Conservation (phyloP, 2,329 filamentous ascomycete genomes). For the Hypoxylon sp. region DNA sequence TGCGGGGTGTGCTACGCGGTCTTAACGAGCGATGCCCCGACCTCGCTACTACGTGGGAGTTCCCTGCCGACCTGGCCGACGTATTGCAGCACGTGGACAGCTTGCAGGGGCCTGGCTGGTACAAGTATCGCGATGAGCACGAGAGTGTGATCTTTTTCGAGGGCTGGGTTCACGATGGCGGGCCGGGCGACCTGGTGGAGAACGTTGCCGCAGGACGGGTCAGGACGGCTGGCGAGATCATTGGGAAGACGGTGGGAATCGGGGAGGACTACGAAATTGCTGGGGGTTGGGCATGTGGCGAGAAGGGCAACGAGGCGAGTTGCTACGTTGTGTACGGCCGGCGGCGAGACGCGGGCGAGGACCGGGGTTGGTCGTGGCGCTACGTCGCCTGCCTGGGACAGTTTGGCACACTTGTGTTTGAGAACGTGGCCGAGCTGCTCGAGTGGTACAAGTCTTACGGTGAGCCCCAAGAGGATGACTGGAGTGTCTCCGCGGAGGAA, state of each 20-base stretch:
- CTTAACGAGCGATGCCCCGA: conserved; percentile 1
- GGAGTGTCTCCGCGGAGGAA: conserved; percentile 1
- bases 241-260: background rate
- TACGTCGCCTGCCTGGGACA: conserved; percentile 7
- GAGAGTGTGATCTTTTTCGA: conserved; percentile 9
- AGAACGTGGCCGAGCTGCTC: conserved; percentile 8
- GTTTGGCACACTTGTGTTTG: conserved; percentile 9
- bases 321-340: conserved; percentile 6
- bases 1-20: background rate
- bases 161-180: background rate
- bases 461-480: background rate
- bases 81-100: conserved; percentile 4
- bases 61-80: conserved; percentile 9
- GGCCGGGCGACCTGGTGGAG: background rate
- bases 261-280: conserved; percentile 2
- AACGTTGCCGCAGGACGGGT: background rate
- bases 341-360: background rate
- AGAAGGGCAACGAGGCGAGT: conserved; percentile 8
- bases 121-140: conserved; percentile 8
- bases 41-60: conserved; percentile 2
- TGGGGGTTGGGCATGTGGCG: background rate
- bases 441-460: conserved; percentile 11
- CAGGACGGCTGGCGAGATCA: background rate
- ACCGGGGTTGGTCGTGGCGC: conserved; percentile 13
- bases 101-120: conserved; percentile 2